Base-by-base conservation (phyloP, 2,329 filamentous ascomycete species). In the Nemania diffusa region DNA sequence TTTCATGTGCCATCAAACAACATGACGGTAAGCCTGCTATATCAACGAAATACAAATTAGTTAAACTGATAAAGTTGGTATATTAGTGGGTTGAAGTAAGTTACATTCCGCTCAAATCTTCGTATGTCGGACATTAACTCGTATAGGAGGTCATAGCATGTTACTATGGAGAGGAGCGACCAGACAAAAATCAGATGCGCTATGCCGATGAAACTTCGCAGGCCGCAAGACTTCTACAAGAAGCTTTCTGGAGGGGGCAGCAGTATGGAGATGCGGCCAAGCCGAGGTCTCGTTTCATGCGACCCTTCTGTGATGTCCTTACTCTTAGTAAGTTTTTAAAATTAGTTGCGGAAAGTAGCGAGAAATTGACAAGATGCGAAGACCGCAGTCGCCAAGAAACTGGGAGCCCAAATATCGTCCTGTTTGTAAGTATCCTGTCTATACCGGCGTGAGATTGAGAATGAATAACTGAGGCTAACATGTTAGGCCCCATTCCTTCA, bases 1-100 rank as follows among this genome's bases (percentile, higher is more conserved):
- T 22, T 67, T 7, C 61, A 67, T 64, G 57, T 64, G 37, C 65
- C 65, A 34, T 60, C 51, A 6, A 67, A 67, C 32, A 67, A 67
- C 32, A 67, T 65, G 57, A 53, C 44, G 32, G 63, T 62, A 20
- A 66, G 52, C 3, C 20, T 50, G 3, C 17, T 20, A 26, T 42
- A 13, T 32, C 9, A 1, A 27, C 42, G n/a, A n/a, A n/a, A n/a
- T n/a, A n/a, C n/a, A n/a, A n/a, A n/a, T n/a, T n/a, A n/a, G n/a
- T n/a, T n/a, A 61, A 52, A 5, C 57, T 61, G 26, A 65, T 20
- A 7, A 56, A 13, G 11, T 17, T 4, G 13, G 40, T 37, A 17
- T 42, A 56, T 34, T 57, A 61, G 57, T 65, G 63, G 57, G 51
- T 51, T 51, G 57, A 65, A 34, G 62, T 65, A 56, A 26, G 57